Base-by-base conservation (phyloP, 2,329 filamentous ascomycete genomes). In the Eurotiales sp. region DNA sequence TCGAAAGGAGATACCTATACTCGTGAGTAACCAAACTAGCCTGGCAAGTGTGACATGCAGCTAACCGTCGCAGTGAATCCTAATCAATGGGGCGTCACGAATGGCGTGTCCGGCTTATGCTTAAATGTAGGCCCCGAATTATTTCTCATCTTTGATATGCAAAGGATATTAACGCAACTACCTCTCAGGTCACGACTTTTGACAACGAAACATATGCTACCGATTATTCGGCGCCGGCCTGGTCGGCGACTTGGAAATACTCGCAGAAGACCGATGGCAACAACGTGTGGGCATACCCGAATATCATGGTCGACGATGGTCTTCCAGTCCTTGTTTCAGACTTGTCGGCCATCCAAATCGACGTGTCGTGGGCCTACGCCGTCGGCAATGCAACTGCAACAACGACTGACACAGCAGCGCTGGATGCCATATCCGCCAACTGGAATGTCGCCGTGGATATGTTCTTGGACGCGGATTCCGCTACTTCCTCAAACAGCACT, bases 401-500 rank as follows among this genome's bases (percentile, higher is more conserved):
- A 1, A 62, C 63, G 10, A 73, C 73, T 2, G 66, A 72, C 51
- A 53, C 64, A 3, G 30, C 62, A 0, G 60, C 62, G 0, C 63
- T 80, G 11, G 59, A 54, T 2, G 53, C 63, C 0, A 62, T 65
- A n/a, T 55, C 60, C 0, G 63, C 80, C 53, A 78, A 79, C 57
- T 67, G 77, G 62, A 82, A 82, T 68, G 78, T 83, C 29, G 79
- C 78, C 30, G 68, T 83, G 54, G 80, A 83, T 67, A 79, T 82
- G 73, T 83, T 82, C 64, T 64, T 82, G 49, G 79, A 81, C 56
- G 61, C 58, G 22, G 70, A 79, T 60, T 61, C 71, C 49, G 58
- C 55, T 1, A 71, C 62, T 0, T 66, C 80, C 0, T 53, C 62
- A 39, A 62, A 75, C 61, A 75, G 70, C 37, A 61, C 61, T 2